These are phyloP conservation scores for Leccinum truebloodii DNA, from an alignment of 768 basidiomycete species.

Conservation along the genomic window DNA sequence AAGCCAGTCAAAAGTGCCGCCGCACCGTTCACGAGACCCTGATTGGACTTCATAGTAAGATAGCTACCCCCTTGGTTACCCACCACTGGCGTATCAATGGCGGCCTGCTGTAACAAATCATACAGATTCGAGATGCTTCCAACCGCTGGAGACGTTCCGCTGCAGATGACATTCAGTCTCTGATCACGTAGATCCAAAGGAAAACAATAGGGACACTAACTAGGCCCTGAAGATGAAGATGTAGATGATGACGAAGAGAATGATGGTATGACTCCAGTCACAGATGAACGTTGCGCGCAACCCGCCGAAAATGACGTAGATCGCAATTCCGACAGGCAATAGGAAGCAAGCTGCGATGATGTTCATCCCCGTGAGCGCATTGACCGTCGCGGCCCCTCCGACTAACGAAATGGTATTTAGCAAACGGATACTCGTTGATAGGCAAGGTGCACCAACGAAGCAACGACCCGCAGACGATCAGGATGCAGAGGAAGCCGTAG, in stretches of 20 bases:
- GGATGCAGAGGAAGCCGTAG: constrained; percentile 51
- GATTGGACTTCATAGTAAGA: constrained; percentile 55
- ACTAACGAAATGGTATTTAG: constrained; percentile 24
- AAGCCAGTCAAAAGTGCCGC: constrained; percentile 42
- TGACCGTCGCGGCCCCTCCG: constrained; percentile 48
- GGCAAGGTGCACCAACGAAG: constrained; percentile 37
- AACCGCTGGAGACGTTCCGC: constrained; percentile 39
- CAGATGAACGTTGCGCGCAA: constrained; percentile 48
- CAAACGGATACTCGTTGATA: not conserved
- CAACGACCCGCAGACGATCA: constrained; percentile 52
- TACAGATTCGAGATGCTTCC: constrained; percentile 44
- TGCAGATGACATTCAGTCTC: constrained; percentile 17
- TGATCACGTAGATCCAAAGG: not conserved
- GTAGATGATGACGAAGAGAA: constrained; percentile 43
- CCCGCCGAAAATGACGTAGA: constrained; percentile 45
- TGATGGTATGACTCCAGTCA: constrained; percentile 47
- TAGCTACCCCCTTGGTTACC: constrained; percentile 56
- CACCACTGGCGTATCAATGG: constrained; percentile 43
- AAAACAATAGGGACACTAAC: constrained; percentile 19
- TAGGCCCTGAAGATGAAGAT: constrained; percentile 36
- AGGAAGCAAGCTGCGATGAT: constrained; percentile 46
- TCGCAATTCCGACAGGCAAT: constrained; percentile 45
- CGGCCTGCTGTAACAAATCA: constrained; percentile 48
- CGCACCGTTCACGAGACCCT: constrained; percentile 45
- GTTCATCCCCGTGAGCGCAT: constrained; percentile 48